These are phyloP conservation scores for Juglanconis juglandina DNA, from an alignment of 2,329 filamentous ascomycete species.

Conservation along the genomic window DNA sequence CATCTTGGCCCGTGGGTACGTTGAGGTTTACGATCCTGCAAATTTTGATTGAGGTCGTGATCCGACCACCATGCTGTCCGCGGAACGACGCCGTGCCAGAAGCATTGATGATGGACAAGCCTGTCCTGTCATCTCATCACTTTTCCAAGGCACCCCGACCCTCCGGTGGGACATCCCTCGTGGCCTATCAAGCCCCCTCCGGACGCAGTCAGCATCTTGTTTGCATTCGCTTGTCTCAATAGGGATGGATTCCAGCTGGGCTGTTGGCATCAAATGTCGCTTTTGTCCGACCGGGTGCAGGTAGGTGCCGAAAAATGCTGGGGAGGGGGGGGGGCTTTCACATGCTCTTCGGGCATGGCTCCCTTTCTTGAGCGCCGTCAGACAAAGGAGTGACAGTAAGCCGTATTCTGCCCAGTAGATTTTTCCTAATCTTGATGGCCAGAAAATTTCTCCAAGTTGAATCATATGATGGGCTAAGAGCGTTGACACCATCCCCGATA, in stretches of 20 bases:
- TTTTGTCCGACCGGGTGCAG: not conserved
- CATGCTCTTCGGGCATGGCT: not conserved
- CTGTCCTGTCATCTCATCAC: not conserved
- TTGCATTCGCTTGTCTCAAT: slow-evolving; percentile 9
- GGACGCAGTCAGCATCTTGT: slow-evolving; percentile 18
- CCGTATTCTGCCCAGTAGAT: slow-evolving; percentile 7
- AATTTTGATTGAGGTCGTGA: not conserved
- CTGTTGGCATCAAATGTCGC: not conserved
- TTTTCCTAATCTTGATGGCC: not conserved
- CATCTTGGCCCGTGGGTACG: no score
- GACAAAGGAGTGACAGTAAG: not conserved
- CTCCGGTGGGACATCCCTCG: not conserved
- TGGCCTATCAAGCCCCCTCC: slow-evolving; percentile 11
- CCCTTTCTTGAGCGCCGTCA: not conserved
- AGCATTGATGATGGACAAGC: not conserved
- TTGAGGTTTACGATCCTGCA: not conserved
- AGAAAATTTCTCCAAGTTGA: not conserved
- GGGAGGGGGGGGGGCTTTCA: not conserved
- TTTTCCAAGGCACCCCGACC: not conserved
- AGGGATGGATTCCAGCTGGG: not conserved
- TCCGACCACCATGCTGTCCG: not conserved
- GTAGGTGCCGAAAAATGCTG: not conserved
- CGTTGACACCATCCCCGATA: not conserved
- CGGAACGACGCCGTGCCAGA: not conserved
- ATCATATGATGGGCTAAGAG: not conserved